Evolutionary conservation across 78 protist species (phyloP).

Genomic region (Isochrysis galbana): DNA sequence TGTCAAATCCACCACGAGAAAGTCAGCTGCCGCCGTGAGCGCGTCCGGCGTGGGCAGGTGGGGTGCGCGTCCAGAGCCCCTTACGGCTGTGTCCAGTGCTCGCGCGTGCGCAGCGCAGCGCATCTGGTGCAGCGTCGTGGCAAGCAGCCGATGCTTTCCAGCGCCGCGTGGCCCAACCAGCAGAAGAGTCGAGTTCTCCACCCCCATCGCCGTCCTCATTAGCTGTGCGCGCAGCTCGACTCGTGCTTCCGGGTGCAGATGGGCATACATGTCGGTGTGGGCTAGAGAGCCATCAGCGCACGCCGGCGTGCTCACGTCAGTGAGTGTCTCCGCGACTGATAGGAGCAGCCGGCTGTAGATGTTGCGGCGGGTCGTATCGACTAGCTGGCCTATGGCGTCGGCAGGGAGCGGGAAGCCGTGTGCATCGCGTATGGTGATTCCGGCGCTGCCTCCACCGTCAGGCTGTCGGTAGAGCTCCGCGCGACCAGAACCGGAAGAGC

Average conservation of each 20-base stretch:
- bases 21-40: neutral
- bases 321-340: neutral
- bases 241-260: neutral
- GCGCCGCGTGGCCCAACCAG: neutral
- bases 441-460: too few species aligned
- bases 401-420: neutral
- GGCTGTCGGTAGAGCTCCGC: too few species aligned
- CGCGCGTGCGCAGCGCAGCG: neutral
- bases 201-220: neutral
- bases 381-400: neutral
- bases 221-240: neutral
- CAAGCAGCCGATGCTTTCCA: neutral
- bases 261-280: neutral
- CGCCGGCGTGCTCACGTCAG: too few species aligned
- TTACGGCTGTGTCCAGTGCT: too few species aligned
- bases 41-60: neutral
- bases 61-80: neutral
- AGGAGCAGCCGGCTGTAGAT: neutral
- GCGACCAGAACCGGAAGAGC: neutral
- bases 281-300: too few species aligned
- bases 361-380: neutral
- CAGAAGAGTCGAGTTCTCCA: neutral
- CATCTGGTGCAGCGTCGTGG: neutral
- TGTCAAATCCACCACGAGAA: neutral
- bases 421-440: neutral